Evolutionary conservation across 2,329 filamentous ascomycete species (phyloP).

Genomic region (Ophiostoma piceae): DNA sequence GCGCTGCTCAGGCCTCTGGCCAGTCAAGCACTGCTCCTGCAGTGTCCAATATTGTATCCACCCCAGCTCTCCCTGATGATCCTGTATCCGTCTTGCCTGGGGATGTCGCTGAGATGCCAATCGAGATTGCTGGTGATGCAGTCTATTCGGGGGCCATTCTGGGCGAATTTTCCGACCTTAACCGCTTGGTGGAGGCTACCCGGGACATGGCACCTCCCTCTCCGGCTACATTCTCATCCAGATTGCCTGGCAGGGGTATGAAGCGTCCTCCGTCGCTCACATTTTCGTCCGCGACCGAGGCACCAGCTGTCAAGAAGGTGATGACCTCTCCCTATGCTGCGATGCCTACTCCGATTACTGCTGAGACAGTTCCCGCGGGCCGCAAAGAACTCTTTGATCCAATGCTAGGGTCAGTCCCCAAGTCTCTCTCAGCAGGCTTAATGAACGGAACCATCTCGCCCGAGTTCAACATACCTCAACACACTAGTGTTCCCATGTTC

Average conservation of each 20-base stretch:
- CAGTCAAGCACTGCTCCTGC: not conserved
- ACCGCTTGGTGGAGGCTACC: too few species aligned
- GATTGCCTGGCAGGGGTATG: not conserved
- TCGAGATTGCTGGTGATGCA: not conserved
- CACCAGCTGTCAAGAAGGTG: not conserved
- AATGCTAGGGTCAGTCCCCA: not conserved
- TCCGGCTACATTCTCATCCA: not conserved
- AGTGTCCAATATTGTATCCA: not conserved
- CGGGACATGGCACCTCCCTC: too few species aligned
- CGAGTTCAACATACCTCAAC: too few species aligned
- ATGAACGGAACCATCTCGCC: not conserved
- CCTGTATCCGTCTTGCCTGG: too few species aligned
- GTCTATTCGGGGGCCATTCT: too few species aligned
- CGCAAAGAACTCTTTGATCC: not conserved
- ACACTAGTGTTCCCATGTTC: too few species aligned
- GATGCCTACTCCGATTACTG: not conserved
- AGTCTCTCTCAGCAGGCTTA: not conserved
- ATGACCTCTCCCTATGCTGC: not conserved
- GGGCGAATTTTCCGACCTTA: too few species aligned
- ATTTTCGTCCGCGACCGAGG: not conserved
- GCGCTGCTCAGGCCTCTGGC: not conserved
- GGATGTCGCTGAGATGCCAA: too few species aligned
- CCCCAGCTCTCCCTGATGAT: too few species aligned
- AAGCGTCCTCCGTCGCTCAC: not conserved
- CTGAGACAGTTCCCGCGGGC: not conserved